Conservation (phyloP, 805 yeast species). For the Priceomyces fermenticarens region DNA sequence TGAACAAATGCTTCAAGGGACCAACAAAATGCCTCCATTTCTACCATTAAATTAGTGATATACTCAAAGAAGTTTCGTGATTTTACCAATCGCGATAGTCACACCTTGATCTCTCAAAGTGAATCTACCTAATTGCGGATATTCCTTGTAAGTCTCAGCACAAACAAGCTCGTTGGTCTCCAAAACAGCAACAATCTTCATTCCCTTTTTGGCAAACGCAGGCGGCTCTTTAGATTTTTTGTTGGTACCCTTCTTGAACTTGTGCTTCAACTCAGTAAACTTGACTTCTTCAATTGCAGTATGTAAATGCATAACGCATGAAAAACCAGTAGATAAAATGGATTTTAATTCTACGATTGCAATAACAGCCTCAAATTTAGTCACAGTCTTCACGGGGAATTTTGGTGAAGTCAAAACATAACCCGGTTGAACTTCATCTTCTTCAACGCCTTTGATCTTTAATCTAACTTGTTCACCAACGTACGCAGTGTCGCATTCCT, state of each 20-base stretch:
- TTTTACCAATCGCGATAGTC: constrained; percentile 98
- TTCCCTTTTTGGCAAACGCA: constrained; percentile 97
- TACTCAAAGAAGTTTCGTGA: constrained; percentile 73
- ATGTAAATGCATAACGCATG: constrained; percentile 98
- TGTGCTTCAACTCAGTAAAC: constrained; percentile 79
- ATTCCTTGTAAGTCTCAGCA: constrained; percentile 86
- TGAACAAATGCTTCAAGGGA: background rate
- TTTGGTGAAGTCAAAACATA: constrained; percentile 83
- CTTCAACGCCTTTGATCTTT: constrained; percentile 92
- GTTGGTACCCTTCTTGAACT: constrained; percentile 94
- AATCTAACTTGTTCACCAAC: constrained; percentile 98
- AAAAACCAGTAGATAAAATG: constrained; percentile 89
- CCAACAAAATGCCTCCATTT: background rate
- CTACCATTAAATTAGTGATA: background rate
- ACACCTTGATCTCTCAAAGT: constrained; percentile 98
- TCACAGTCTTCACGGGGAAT: constrained; percentile 88
- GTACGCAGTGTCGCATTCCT: constrained; percentile 82
- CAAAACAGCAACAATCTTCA: constrained; percentile 92
- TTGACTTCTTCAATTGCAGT: constrained; percentile 96
- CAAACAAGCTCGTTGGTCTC: constrained; percentile 87
- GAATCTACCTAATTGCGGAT: constrained; percentile 96
- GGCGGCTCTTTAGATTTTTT: constrained; percentile 96
- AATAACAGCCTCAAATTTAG: constrained; percentile 90
- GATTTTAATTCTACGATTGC: constrained; percentile 96
- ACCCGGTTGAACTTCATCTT: constrained; percentile 91